Base-by-base conservation (phyloP, 2,329 filamentous ascomycete genomes). In the Phyllosticta capitalensis region DNA sequence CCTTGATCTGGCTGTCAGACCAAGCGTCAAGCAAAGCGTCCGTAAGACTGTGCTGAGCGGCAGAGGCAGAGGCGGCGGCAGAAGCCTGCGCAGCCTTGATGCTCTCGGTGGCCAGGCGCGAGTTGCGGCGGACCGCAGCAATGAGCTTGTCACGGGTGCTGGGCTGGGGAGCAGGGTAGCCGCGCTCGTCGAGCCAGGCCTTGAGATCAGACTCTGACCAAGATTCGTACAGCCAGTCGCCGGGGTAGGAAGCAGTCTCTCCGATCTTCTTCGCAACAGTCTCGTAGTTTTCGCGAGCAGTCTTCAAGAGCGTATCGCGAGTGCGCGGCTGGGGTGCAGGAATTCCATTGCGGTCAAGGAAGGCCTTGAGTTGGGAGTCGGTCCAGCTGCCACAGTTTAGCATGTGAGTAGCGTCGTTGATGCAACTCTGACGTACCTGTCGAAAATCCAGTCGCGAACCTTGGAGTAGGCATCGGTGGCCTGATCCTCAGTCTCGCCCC, bases 141-240 rank as follows among this genome's bases (percentile, higher is more conserved):
- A 99, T 86, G 56, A 97, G 81, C 74, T 90, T 90, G 75, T 97
- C 92, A 62, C 94, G 90, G 62, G 79, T 86, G 54, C 84, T 84
- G 28, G 90, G 88, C 72, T 97, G 92, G 62, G 94, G 92, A 58
- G 83, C 89, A 12, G 90, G 87, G 74, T 92, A 85, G 56, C 94
- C 94, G 65, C 90, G 85, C 65, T 87, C 86, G 68, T 97, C 94
- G 53, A 96, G 86, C 88, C 89, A 99, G 65, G 89, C 83, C 80
- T 97, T 97, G 63, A 96, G 78, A 55, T 96, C 92, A 64, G 92
- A 96, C 64, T 96, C 89, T 56, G 89, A 87, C 94, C 94, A 99
- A 7, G 87, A 81, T 62, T 86, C 82, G 71, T 96, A 99, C 51
- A 97, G 78, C 94, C 94, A 97, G 76, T 96, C 85, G 48, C 94